These are phyloP conservation scores for Glycine latifolia DNA, from an alignment of 306 rosid species.

Conservation along the genomic window DNA sequence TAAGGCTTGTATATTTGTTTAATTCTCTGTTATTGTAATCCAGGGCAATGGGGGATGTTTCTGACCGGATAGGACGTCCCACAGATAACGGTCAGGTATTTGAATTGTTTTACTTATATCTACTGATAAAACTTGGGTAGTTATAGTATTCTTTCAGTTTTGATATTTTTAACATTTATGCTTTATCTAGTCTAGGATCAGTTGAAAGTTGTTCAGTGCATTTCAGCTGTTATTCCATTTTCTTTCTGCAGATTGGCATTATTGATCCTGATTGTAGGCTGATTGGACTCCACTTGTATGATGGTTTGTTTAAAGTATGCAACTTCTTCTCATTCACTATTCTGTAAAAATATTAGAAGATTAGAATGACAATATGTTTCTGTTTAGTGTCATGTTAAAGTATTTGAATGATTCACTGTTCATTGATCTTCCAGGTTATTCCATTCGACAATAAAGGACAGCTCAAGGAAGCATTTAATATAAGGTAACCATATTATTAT, in stretches of 20 bases:
- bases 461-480: slow-evolving; percentile 98
- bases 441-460: slow-evolving; percentile 97
- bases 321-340: slow-evolving; percentile 15
- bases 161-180: slow-evolving; percentile 17
- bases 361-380: slow-evolving; percentile 12
- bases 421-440: slow-evolving; percentile 71
- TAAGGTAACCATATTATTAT: slow-evolving; percentile 63
- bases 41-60: slow-evolving; percentile 99
- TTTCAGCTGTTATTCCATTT: slow-evolving; percentile 27
- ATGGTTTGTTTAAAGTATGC: slow-evolving; percentile 90
- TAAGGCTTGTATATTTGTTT: slow-evolving; percentile 18
- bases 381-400: slow-evolving; percentile 1
- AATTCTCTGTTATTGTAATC: slow-evolving; percentile 34
- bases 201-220: slow-evolving; percentile 20
- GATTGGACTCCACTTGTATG: slow-evolving; percentile 97
- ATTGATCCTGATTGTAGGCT: slow-evolving; percentile 97
- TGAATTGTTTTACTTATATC: slow-evolving; percentile 27
- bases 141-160: slow-evolving; percentile 32
- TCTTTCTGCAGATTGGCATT: slow-evolving; percentile 86
- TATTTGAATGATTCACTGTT: slow-evolving; percentile 28
- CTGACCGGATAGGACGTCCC: slow-evolving; percentile 98
- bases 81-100: slow-evolving; percentile 96
- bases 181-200: slow-evolving; percentile 28
- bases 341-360: slow-evolving; percentile 4
- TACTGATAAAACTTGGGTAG: slow-evolving; percentile 8